Conservation (phyloP, 257 asterid genomes). For the Ligustrum vulgare region DNA sequence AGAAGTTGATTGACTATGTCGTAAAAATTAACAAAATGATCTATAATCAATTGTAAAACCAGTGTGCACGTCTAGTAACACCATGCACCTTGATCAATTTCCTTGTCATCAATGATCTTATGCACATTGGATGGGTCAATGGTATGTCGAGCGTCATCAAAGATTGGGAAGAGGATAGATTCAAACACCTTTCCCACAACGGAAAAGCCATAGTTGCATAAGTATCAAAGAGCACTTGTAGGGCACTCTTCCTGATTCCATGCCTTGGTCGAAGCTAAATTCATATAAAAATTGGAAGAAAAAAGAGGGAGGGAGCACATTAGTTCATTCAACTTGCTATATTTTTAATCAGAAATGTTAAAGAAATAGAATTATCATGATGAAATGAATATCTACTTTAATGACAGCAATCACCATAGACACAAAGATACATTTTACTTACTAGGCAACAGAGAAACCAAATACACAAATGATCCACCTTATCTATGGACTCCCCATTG, state of each 20-base stretch:
- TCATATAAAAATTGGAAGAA: slow-evolving; percentile 76
- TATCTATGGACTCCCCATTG: slow-evolving; percentile 60
- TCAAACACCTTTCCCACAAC: slow-evolving; percentile 98
- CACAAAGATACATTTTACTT: slow-evolving; percentile 15
- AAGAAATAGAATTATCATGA: slow-evolving; percentile 13
- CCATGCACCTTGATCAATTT: slow-evolving; percentile 94
- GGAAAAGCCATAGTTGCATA: slow-evolving; percentile 86
- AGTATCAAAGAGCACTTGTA: slow-evolving; percentile 91
- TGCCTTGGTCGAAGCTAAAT: slow-evolving; percentile 94
- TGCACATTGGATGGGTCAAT: slow-evolving; percentile 79
- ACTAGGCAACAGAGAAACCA: slow-evolving; percentile 99
- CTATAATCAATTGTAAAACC: slow-evolving; percentile 95
- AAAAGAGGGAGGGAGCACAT: slow-evolving; percentile 22
- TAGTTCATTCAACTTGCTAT: slow-evolving; percentile 8
- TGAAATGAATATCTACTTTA: neutral
- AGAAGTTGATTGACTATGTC: slow-evolving; percentile 90
- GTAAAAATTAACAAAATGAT: slow-evolving; percentile 92
- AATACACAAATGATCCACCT: slow-evolving; percentile 84
- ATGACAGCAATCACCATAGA: slow-evolving; percentile 10
- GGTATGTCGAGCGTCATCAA: slow-evolving; percentile 88
- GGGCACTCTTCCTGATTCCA: slow-evolving; percentile 89
- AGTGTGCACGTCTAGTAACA: slow-evolving; percentile 95
- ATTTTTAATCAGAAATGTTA: slow-evolving; percentile 2
- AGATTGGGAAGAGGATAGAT: slow-evolving; percentile 89
- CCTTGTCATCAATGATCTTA: slow-evolving; percentile 61